Evolutionary conservation across 176 grass and related monocot genomes (phyloP).

Genomic region (Oryza officinalis): DNA sequence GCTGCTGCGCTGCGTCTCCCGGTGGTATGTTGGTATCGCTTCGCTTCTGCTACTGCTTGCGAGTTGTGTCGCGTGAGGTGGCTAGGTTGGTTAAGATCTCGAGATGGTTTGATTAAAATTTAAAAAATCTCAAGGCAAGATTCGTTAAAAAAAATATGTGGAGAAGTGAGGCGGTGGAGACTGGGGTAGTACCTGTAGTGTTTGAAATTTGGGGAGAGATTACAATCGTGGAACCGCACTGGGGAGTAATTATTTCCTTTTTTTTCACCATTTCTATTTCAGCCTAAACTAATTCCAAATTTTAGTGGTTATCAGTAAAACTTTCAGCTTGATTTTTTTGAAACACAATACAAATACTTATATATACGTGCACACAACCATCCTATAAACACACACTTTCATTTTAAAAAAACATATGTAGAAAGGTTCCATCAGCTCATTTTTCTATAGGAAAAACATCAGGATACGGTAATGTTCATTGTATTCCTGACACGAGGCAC

Average conservation of each 20-base stretch:
- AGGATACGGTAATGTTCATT: neutral
- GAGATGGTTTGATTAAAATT: neutral
- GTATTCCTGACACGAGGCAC: neutral
- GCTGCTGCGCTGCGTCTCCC: too few relatives aligned
- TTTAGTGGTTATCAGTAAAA: too few relatives aligned
- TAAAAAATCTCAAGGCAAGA: neutral
- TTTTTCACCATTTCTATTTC: too few relatives aligned
- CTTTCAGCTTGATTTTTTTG: too few relatives aligned
- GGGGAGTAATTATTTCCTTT: too few relatives aligned
- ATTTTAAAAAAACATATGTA: neutral
- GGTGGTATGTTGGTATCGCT: neutral
- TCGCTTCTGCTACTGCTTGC: neutral
- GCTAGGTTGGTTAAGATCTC: conserved; percentile 22
- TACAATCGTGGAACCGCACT: too few relatives aligned
- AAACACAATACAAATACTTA: too few relatives aligned
- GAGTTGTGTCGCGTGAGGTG: neutral
- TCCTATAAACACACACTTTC: too few relatives aligned
- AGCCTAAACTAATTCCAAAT: too few relatives aligned
- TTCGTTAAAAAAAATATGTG: neutral
- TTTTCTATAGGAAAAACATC: neutral
- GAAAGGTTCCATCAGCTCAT: neutral
- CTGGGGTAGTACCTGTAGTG: neutral
- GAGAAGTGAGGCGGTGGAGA: neutral
- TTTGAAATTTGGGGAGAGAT: neutral
- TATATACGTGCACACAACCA: too few relatives aligned